Evolutionary conservation across 345 rosid species (phyloP).

Genomic region (Euphorbia lathyris): DNA sequence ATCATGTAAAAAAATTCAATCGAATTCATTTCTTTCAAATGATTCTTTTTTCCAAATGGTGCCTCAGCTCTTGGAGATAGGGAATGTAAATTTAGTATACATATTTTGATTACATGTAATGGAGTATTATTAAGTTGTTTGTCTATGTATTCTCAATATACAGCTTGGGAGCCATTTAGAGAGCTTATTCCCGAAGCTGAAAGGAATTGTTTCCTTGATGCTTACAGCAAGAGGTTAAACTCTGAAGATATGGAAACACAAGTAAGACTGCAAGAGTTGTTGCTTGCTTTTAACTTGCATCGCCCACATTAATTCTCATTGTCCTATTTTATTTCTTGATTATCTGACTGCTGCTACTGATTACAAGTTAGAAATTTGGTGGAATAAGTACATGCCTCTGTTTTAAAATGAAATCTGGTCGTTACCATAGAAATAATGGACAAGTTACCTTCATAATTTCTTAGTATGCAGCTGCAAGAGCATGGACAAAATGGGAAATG

Average conservation of each 20-base stretch:
- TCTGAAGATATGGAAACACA: constrained; percentile 79
- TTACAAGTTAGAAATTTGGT: neutral
- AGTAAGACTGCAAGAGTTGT: constrained; percentile 39
- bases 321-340: neutral
- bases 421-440: neutral
- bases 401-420: neutral
- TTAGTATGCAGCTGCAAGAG: constrained; percentile 90
- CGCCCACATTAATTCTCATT: neutral
- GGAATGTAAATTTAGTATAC: neutral
- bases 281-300: neutral
- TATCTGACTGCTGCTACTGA: neutral
- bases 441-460: constrained; percentile 19
- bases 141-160: constrained; percentile 8
- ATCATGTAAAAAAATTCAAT: too few species aligned
- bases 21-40: too few species aligned
- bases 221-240: constrained; percentile 74
- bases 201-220: constrained; percentile 61
- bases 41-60: too few species aligned
- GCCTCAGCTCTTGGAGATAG: neutral
- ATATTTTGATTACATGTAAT: constrained; percentile 6
- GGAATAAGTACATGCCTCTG: neutral
- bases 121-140: constrained; percentile 4
- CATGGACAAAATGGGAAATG: constrained; percentile 99
- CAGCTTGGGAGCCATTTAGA: constrained; percentile 96
- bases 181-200: constrained; percentile 90